Percentiles rank a stretch among this genome's conserved stretches.
These are phyloP conservation scores for Peltaster fructicola DNA, from an alignment of 2,329 filamentous ascomycete species.

Conservation along the genomic window DNA sequence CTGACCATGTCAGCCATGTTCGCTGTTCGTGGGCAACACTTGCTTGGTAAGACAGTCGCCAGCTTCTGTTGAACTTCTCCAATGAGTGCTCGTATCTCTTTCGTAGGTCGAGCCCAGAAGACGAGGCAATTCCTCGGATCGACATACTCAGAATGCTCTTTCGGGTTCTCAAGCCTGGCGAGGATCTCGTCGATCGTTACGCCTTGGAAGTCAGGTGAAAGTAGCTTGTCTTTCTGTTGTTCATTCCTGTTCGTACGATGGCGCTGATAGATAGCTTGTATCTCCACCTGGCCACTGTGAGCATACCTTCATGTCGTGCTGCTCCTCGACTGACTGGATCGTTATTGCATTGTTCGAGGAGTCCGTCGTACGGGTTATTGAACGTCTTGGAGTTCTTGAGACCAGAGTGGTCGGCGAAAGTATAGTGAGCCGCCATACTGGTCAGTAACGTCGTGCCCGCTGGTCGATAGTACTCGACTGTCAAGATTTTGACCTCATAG, in stretches of 20 bases:
- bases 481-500: too few relatives aligned
- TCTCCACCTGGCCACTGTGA: slow-evolving; percentile 33
- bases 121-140: slow-evolving; percentile 71
- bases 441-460: too few relatives aligned
- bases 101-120: slow-evolving; percentile 72
- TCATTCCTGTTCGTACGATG: slow-evolving; percentile 61
- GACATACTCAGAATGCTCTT: slow-evolving; percentile 47
- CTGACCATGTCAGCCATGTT: slow-evolving; percentile 24
- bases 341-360: slow-evolving; percentile 50
- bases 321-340: slow-evolving; percentile 39
- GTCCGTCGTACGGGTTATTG: slow-evolving; percentile 58
- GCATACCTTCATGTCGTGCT: background rate
- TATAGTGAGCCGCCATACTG: slow-evolving; percentile 19
- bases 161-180: slow-evolving; percentile 45
- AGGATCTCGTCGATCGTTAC: slow-evolving; percentile 64
- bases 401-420: slow-evolving; percentile 19
- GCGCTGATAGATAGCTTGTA: slow-evolving; percentile 53
- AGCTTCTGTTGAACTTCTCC: slow-evolving; percentile 45
- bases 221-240: slow-evolving; percentile 58
- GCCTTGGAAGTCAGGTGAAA: slow-evolving; percentile 48
- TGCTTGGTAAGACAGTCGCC: slow-evolving; percentile 53
- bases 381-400: slow-evolving; percentile 13
- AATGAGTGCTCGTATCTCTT: slow-evolving; percentile 51
- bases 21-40: slow-evolving; percentile 17
- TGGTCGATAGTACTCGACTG: too few relatives aligned